Evolutionary conservation across 805 yeast genomes (phyloP).

Genomic region (Teunomyces pallodes): DNA sequence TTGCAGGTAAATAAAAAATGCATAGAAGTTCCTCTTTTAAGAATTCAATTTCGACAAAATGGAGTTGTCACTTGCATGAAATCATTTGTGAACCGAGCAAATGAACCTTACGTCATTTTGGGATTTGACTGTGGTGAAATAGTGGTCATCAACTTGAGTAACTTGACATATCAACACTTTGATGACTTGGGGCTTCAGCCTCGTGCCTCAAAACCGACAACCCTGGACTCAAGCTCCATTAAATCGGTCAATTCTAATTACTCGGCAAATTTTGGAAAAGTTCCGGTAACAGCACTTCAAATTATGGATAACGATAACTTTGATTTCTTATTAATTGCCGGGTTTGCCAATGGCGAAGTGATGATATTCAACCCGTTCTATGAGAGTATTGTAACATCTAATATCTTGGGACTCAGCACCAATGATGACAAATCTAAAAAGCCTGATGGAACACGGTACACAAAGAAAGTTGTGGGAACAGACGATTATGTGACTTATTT

Average conservation of each 20-base stretch:
- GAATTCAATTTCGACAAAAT: slow-evolving; percentile 35
- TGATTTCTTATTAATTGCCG: slow-evolving; percentile 54
- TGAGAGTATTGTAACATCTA: background rate
- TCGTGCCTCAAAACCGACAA: slow-evolving; percentile 7
- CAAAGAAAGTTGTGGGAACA: slow-evolving; percentile 15
- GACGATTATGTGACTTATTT: slow-evolving; percentile 37
- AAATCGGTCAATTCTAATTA: slow-evolving; percentile 16
- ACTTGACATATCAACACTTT: slow-evolving; percentile 44
- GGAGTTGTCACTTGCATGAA: slow-evolving; percentile 42
- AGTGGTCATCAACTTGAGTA: slow-evolving; percentile 54
- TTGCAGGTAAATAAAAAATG: slow-evolving; percentile 23
- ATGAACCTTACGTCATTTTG: slow-evolving; percentile 48
- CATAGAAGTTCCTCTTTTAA: slow-evolving; percentile 45
- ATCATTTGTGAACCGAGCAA: slow-evolving; percentile 22
- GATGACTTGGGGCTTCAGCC: slow-evolving; percentile 32
- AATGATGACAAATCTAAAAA: slow-evolving; percentile 3
- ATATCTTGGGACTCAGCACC: slow-evolving; percentile 14
- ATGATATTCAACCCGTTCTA: slow-evolving; percentile 42
- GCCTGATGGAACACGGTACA: slow-evolving; percentile 9
- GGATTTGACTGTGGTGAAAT: slow-evolving; percentile 72
- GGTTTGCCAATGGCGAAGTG: slow-evolving; percentile 63
- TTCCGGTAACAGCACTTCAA: slow-evolving; percentile 19
- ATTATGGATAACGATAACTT: slow-evolving; percentile 28
- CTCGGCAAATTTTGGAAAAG: slow-evolving; percentile 10
- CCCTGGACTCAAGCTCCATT: slow-evolving; percentile 5